Percentiles rank a stretch among this genome's conserved stretches.
Evolutionary conservation across 2,329 filamentous ascomycete species (phyloP).

Genomic region (Tolypocladium guangdongense): DNA sequence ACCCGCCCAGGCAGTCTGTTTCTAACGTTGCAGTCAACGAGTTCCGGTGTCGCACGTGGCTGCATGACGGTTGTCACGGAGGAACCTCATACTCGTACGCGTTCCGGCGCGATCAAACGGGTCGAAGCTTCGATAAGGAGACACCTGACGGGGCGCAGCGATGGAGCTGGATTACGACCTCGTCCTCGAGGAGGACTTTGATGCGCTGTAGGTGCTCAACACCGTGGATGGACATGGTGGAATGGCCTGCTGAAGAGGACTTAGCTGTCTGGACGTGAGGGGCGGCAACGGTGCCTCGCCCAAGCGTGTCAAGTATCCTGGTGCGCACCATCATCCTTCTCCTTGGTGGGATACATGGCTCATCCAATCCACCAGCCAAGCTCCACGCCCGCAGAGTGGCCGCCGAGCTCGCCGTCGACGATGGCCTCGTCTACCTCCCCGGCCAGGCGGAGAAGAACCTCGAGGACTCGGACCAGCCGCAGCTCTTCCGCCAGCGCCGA

Average conservation of each 20-base stretch:
- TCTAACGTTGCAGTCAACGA: neutral
- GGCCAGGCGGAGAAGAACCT: slow-evolving; percentile 39
- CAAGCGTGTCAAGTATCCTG: slow-evolving; percentile 23
- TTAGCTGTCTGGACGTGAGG: slow-evolving; percentile 27
- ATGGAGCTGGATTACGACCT: slow-evolving; percentile 18
- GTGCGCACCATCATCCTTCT: slow-evolving; percentile 11
- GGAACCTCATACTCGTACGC: no score
- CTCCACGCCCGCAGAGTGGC: slow-evolving; percentile 46
- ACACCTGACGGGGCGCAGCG: neutral
- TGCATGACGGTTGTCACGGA: neutral
- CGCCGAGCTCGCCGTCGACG: slow-evolving; percentile 33
- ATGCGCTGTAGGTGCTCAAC: slow-evolving; percentile 35
- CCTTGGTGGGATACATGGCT: neutral
- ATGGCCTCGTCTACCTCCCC: slow-evolving; percentile 45
- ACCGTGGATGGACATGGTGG: neutral
- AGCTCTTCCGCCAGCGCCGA: slow-evolving; percentile 44
- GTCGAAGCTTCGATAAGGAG: no score
- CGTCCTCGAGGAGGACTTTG: slow-evolving; percentile 40
- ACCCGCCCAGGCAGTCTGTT: neutral
- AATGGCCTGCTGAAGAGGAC: neutral
- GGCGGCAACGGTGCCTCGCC: slow-evolving; percentile 6
- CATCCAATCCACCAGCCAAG: slow-evolving; percentile 31
- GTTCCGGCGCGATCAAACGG: neutral
- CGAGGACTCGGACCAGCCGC: slow-evolving; percentile 48
- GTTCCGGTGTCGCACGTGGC: neutral